Conservation (phyloP, 306 rosid species). For the Albizia julibrissin region DNA sequence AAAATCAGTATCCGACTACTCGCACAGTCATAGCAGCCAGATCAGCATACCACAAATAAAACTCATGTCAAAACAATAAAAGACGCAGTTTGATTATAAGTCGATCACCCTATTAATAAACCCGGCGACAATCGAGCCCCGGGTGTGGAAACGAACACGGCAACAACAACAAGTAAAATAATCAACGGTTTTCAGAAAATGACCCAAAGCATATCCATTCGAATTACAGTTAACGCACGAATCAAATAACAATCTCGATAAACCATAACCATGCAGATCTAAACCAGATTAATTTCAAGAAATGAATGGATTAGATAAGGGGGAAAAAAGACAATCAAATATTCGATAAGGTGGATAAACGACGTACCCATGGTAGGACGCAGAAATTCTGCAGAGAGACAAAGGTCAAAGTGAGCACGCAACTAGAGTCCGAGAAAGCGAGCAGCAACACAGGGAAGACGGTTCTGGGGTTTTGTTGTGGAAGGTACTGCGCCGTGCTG, state of each 20-base stretch:
- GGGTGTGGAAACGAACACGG: background rate
- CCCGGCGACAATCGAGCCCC: background rate
- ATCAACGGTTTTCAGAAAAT: background rate
- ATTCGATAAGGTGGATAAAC: background rate
- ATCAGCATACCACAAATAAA: constrained; percentile 6
- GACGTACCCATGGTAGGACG: constrained; percentile 38
- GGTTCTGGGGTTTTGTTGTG: constrained; percentile 19
- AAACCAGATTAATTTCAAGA: constrained; percentile 1
- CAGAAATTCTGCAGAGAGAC: background rate
- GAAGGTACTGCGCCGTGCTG: background rate
- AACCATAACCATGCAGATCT: constrained; percentile 35
- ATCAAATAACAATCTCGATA: background rate
- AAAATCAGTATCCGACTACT: background rate
- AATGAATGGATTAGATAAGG: background rate
- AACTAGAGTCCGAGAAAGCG: background rate
- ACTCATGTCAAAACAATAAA: background rate
- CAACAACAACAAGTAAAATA: background rate
- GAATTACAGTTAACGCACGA: background rate
- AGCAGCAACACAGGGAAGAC: background rate
- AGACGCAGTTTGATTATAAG: background rate
- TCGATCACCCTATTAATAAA: background rate
- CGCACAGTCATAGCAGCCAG: background rate
- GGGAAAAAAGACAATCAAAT: background rate
- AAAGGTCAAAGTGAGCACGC: constrained; percentile 33
- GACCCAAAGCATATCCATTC: background rate